Percentiles rank a stretch among this genome's conserved stretches.
Evolutionary conservation across 106 monocot species (phyloP).

Genomic region (Phalaenopsis equestris): DNA sequence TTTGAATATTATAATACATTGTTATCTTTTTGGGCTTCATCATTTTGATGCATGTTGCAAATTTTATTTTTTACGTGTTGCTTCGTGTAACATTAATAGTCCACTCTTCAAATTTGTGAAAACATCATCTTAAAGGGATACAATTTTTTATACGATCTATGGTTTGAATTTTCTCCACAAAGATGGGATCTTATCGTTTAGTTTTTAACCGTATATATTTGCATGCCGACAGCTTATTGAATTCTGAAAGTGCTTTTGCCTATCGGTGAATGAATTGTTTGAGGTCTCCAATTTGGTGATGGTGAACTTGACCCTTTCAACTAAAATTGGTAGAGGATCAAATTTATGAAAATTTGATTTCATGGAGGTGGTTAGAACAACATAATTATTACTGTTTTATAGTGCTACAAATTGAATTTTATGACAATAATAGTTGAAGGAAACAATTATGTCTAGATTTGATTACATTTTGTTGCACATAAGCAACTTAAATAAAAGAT

Average conservation of each 20-base stretch:
- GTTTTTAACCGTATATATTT: background rate
- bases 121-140: background rate
- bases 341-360: background rate
- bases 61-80: background rate
- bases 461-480: too few relatives aligned
- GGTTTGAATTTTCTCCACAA: background rate
- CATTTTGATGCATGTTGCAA: background rate
- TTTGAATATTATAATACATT: background rate
- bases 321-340: background rate
- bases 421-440: too few relatives aligned
- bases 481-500: too few relatives aligned
- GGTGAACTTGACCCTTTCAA: background rate
- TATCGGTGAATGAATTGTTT: background rate
- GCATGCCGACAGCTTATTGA: background rate
- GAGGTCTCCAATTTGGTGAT: background rate
- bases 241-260: background rate
- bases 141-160: background rate
- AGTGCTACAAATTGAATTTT: too few relatives aligned
- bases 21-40: background rate
- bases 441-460: too few relatives aligned
- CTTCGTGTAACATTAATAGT: background rate
- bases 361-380: too few relatives aligned
- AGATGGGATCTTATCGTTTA: background rate
- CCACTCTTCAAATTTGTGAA: background rate
- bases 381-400: too few relatives aligned